phyloP scores from a whole-genome alignment of 306 rosid species.

The Acacia melanoxylon region DNA sequence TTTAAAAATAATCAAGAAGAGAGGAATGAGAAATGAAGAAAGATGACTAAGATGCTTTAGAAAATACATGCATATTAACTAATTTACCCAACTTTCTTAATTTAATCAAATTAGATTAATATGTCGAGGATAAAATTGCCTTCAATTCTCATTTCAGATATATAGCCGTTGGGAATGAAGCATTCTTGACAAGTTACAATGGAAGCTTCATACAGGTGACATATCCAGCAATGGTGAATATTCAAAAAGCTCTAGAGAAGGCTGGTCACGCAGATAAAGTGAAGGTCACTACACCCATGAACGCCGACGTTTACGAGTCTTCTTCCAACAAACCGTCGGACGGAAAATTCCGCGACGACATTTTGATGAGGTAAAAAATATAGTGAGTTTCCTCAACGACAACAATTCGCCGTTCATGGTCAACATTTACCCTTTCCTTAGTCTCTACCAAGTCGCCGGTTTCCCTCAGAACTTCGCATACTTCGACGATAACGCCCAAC shows the following conservation, averaged over 20 bases:
- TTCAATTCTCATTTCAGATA: constrained; percentile 41
- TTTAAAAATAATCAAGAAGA: too few species aligned
- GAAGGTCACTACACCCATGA: constrained; percentile 63
- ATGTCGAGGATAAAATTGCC: neutral
- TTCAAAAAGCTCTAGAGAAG: constrained; percentile 62
- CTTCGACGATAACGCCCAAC: constrained; percentile 29
- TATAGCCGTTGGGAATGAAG: constrained; percentile 79
- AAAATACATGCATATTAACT: too few species aligned
- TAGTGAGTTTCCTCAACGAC: constrained; percentile 45
- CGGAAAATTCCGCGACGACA: constrained; percentile 55
- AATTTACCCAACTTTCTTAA: too few species aligned
- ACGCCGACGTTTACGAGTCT: constrained; percentile 80
- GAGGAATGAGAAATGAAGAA: fast-evolving
- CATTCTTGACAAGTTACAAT: constrained; percentile 66
- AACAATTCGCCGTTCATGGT: constrained; percentile 59
- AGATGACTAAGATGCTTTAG: fast-evolving
- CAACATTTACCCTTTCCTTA: constrained; percentile 83
- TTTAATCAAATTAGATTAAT: too few species aligned
- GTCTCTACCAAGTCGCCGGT: constrained; percentile 44
- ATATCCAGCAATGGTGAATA: constrained; percentile 69
- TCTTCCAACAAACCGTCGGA: constrained; percentile 54
- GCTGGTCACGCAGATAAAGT: constrained; percentile 55
- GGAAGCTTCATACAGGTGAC: constrained; percentile 36
- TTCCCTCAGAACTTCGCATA: constrained; percentile 69
- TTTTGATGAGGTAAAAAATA: constrained; percentile 38